These are phyloP conservation scores for Peronospora farinosa DNA, from an alignment of 352 stramenopile species.

Conservation along the genomic window DNA sequence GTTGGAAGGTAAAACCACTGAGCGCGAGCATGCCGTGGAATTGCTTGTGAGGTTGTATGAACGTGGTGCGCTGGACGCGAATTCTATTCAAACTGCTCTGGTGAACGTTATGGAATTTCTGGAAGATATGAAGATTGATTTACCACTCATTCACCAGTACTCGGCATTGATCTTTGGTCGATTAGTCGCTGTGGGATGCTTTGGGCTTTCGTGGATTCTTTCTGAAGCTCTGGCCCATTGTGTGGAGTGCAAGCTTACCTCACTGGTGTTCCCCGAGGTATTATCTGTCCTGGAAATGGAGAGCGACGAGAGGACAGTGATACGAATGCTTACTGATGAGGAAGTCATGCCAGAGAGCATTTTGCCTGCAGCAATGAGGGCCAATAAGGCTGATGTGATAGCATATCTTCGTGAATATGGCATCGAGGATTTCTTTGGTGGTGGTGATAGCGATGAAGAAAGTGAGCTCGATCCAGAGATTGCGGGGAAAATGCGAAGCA, in stretches of 20 bases:
- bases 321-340: slow-evolving; percentile 75
- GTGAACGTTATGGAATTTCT: slow-evolving; percentile 75
- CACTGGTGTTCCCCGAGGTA: slow-evolving; percentile 65
- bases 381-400: slow-evolving; percentile 40
- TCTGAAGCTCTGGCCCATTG: slow-evolving; percentile 44
- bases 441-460: slow-evolving; percentile 44
- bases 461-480: slow-evolving; percentile 57
- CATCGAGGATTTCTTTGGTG: slow-evolving; percentile 59
- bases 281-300: slow-evolving; percentile 69
- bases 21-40: slow-evolving; percentile 65
- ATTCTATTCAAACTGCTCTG: slow-evolving; percentile 64
- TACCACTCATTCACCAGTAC: slow-evolving; percentile 78
- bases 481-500: slow-evolving; percentile 59
- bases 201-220: slow-evolving; percentile 80
- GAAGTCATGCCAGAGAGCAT: slow-evolving; percentile 56
- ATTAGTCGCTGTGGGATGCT: slow-evolving; percentile 71
- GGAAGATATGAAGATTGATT: slow-evolving; percentile 83
- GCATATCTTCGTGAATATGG: slow-evolving; percentile 59
- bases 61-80: slow-evolving; percentile 50
- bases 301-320: slow-evolving; percentile 53
- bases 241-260: slow-evolving; percentile 58
- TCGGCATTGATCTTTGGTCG: slow-evolving; percentile 63
- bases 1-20: slow-evolving; percentile 65
- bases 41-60: slow-evolving; percentile 76
- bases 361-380: slow-evolving; percentile 34